Evolutionary conservation across 345 rosid species (phyloP).

Genomic region (Ricinus communis): DNA sequence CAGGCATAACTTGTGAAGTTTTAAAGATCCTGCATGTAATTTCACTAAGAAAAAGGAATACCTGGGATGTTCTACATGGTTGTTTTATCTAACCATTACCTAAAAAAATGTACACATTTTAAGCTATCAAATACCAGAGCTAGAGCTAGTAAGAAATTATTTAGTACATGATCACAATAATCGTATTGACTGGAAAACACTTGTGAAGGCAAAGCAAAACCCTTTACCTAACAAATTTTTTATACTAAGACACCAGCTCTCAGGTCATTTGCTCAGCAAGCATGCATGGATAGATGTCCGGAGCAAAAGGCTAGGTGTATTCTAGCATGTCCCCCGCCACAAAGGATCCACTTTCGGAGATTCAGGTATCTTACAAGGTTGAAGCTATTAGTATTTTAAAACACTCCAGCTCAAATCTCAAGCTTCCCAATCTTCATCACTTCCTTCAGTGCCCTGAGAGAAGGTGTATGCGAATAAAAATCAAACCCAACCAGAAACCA

Average conservation of each 20-base stretch:
- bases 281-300: background rate
- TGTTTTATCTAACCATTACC: no score
- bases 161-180: no score
- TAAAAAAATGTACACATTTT: no score
- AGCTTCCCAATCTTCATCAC: conserved; percentile 53
- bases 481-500: background rate
- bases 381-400: background rate
- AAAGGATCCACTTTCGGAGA: background rate
- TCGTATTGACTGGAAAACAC: no score
- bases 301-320: no score
- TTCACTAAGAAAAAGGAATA: no score
- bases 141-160: no score
- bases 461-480: background rate
- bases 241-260: background rate
- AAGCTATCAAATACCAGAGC: no score
- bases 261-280: background rate
- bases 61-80: no score
- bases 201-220: background rate
- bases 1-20: no score
- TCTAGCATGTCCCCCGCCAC: background rate
- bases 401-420: conserved; percentile 19
- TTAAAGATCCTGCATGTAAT: no score
- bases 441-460: conserved; percentile 45
- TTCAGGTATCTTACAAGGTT: background rate
- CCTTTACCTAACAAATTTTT: background rate